These are phyloP conservation scores for Bipolaris oryzae DNA, from an alignment of 2,329 filamentous ascomycete genomes.

Conservation along the genomic window DNA sequence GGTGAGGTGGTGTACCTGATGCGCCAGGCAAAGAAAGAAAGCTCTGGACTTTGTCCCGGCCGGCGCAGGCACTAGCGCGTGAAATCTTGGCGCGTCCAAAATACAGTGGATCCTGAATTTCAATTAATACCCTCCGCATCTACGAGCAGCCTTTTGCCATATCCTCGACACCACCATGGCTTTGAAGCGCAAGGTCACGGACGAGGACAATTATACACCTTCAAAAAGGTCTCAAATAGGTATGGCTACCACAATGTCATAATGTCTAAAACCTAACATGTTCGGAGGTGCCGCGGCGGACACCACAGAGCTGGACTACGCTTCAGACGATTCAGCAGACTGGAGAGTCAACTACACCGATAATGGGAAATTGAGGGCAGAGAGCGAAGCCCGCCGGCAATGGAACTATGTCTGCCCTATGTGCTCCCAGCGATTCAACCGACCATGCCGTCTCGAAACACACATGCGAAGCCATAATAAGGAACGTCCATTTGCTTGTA, in stretches of 20 bases:
- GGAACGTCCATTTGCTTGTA: conserved; percentile 78
- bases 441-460: conserved; percentile 75
- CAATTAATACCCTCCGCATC: conserved; percentile 8
- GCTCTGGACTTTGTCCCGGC: conserved; percentile 18
- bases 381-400: conserved; percentile 58
- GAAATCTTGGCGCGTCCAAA: conserved; percentile 31
- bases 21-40: conserved; percentile 28
- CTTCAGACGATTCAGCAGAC: conserved; percentile 34
- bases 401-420: conserved; percentile 80
- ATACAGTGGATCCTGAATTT: conserved; percentile 22
- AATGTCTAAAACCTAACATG: conserved; percentile 13
- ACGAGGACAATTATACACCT: conserved; percentile 4
- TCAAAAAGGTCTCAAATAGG: conserved; percentile 39
- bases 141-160: conserved; percentile 18
- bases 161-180: conserved; percentile 26
- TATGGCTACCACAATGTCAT: conserved; percentile 13
- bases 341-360: conserved; percentile 37
- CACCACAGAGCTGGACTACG: conserved; percentile 19
- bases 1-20: conserved; percentile 14
- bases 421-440: conserved; percentile 85
- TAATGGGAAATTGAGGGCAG: conserved; percentile 34
- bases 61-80: conserved; percentile 20
- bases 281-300: conserved; percentile 18
- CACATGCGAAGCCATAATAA: conserved; percentile 87
- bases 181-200: conserved; percentile 34